Percentiles rank a stretch among this genome's conserved stretches.
These are phyloP conservation scores for Candida morakotiae DNA, from an alignment of 805 yeast genomes.

Conservation along the genomic window DNA sequence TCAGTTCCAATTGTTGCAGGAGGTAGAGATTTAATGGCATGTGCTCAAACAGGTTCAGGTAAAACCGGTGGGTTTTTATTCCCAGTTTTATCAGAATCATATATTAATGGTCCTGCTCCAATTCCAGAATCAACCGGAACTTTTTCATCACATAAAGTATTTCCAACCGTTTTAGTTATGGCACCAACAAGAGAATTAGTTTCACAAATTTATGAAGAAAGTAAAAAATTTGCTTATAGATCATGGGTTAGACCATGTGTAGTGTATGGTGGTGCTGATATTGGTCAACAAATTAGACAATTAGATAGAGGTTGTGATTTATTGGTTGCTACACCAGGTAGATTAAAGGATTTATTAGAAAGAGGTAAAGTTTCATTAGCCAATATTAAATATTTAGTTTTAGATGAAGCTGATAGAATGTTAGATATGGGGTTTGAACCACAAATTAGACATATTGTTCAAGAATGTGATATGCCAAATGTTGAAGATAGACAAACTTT, in stretches of 20 bases:
- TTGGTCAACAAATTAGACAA: conserved; percentile 80
- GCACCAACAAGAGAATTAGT: conserved; percentile 99
- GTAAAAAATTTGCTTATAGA: conserved; percentile 92
- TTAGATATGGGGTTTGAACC: conserved; percentile 99
- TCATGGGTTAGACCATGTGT: conserved; percentile 98
- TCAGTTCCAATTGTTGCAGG: conserved; percentile 87
- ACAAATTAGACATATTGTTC: conserved; percentile 96
- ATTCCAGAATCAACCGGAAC: conserved; percentile 44
- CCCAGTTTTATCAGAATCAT: conserved; percentile 93
- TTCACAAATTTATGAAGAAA: conserved; percentile 93
- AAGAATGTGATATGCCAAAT: conserved; percentile 96
- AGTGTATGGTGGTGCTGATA: conserved; percentile 98
- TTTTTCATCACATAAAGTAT: conserved; percentile 71
- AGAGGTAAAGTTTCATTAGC: conserved; percentile 89
- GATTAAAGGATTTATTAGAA: conserved; percentile 92
- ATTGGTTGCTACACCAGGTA: conserved; percentile 98
- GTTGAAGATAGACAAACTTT: conserved; percentile 90
- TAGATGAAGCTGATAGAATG: conserved; percentile 99
- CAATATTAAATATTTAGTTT: conserved; percentile 87
- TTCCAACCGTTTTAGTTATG: conserved; percentile 90
- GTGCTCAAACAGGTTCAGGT: conserved; percentile 99
- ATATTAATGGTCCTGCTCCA: conserved; percentile 79
- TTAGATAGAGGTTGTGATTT: conserved; percentile 93
- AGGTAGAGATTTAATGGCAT: conserved; percentile 92
- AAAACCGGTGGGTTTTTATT: conserved; percentile 99